Evolutionary conservation across 2,329 filamentous ascomycete species (phyloP).

Genomic region (Claviceps purpurea): DNA sequence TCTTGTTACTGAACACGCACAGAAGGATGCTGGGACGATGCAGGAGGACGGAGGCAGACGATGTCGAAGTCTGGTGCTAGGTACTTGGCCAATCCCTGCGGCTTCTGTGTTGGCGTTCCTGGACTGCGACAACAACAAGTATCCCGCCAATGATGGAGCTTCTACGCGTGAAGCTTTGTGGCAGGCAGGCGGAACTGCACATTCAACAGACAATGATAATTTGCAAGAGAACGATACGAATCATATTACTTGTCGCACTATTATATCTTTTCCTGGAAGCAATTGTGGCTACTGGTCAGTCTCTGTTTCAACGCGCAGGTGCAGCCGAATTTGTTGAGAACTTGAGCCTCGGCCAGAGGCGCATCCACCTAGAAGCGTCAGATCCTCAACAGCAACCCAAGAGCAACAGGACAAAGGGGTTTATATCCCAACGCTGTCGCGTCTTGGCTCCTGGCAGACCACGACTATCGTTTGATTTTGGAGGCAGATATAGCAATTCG

Average conservation of each 20-base stretch:
- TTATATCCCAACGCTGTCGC: not conserved
- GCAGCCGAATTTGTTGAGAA: slow-evolving; percentile 5
- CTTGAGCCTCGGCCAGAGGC: not conserved
- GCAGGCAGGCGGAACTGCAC: no score
- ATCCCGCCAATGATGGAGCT: no score
- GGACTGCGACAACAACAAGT: not conserved
- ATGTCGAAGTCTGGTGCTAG: not conserved
- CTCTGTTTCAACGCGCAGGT: not conserved
- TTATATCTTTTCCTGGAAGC: no score
- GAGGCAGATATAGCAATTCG: not conserved
- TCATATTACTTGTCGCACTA: no score
- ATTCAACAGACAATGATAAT: no score
- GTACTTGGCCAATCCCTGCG: not conserved
- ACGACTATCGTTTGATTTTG: not conserved
- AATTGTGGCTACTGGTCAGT: no score
- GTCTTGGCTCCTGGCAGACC: not conserved
- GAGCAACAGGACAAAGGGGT: not conserved
- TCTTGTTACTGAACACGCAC: not conserved
- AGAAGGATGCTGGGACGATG: not conserved
- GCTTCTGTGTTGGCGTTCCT: not conserved
- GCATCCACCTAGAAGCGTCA: not conserved
- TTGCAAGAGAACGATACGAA: no score
- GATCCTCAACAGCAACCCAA: not conserved
- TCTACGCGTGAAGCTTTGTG: no score
- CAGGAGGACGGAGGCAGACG: not conserved